phyloP scores from a whole-genome alignment of 2,329 filamentous ascomycete genomes.

The Alternaria novae-zelandiae region DNA sequence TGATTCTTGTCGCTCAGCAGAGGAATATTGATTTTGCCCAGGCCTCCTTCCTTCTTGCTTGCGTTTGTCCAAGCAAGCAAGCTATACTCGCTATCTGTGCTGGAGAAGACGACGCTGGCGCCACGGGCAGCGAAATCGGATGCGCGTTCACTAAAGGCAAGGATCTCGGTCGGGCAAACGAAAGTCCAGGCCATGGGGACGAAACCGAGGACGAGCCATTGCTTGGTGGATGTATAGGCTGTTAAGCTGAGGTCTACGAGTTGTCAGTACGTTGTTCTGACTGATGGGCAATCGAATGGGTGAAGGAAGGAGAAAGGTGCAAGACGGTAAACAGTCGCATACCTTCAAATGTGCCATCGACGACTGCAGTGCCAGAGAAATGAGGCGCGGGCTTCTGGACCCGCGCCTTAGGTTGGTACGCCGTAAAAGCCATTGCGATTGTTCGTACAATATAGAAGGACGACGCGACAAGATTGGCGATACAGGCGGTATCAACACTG shows the following conservation, averaged over 20 bases:
- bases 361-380: conserved; percentile 48
- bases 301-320: neutral
- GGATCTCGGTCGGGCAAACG: conserved; percentile 71
- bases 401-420: conserved; percentile 47
- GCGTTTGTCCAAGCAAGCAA: conserved; percentile 65
- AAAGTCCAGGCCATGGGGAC: conserved; percentile 74
- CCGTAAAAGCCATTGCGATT: conserved; percentile 37
- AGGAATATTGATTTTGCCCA: conserved; percentile 67
- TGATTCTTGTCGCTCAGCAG: conserved; percentile 68
- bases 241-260: conserved; percentile 46
- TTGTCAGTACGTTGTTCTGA: conserved; percentile 11
- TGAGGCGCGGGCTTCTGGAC: conserved; percentile 50
- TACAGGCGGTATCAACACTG: neutral
- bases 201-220: conserved; percentile 70
- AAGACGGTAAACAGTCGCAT: conserved; percentile 8
- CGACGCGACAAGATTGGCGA: conserved; percentile 15
- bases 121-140: conserved; percentile 65
- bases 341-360: conserved; percentile 52
- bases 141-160: conserved; percentile 68
- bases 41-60: conserved; percentile 66
- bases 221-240: conserved; percentile 51
- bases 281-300: conserved; percentile 1
- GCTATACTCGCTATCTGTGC: conserved; percentile 67
- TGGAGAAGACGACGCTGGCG: conserved; percentile 66
- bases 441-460: conserved; percentile 1